phyloP scores from a whole-genome alignment of 352 stramenopile genomes.

The Saprolegnia diclina region DNA sequence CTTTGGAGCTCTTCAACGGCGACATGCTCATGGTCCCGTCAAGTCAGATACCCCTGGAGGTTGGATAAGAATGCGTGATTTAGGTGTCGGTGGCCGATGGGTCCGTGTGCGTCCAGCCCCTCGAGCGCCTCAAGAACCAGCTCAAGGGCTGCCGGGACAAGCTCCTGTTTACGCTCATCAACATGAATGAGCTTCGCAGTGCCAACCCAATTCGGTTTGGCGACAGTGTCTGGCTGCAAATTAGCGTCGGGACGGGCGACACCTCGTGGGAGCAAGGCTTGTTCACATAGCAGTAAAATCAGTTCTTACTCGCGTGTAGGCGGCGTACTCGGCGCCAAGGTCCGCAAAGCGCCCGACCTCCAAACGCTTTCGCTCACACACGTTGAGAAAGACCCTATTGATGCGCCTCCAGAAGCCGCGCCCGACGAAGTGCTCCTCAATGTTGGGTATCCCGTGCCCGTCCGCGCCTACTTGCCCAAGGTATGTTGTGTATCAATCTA shows the following conservation, averaged over 20 bases:
- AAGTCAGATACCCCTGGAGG: too few species aligned
- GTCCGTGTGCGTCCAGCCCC: conserved; percentile 49
- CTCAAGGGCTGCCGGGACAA: conserved; percentile 39
- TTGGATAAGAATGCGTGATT: too few species aligned
- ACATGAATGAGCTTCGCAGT: conserved; percentile 58
- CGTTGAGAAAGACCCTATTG: conserved; percentile 27
- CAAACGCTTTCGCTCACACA: conserved; percentile 48
- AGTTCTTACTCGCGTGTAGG: conserved; percentile 6
- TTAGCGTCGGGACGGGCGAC: conserved; percentile 60
- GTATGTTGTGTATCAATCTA: conserved; percentile 28
- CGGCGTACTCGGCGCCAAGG: conserved; percentile 64
- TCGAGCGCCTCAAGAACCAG: conserved; percentile 53
- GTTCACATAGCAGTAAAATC: background rate
- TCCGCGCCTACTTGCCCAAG: conserved; percentile 69
- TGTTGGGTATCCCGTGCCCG: conserved; percentile 52
- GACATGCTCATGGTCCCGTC: conserved; percentile 21
- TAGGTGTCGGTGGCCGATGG: conserved; percentile 36
- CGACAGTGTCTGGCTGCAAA: conserved; percentile 69
- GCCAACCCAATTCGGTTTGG: conserved; percentile 63
- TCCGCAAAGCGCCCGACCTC: conserved; percentile 63
- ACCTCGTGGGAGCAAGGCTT: conserved; percentile 54
- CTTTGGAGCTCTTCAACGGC: conserved; percentile 22
- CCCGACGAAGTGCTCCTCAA: conserved; percentile 44
- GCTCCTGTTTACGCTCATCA: conserved; percentile 57
- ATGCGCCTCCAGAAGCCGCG: background rate